phyloP scores from a whole-genome alignment of 73 alveolate species.

The Urostyla sp. region DNA sequence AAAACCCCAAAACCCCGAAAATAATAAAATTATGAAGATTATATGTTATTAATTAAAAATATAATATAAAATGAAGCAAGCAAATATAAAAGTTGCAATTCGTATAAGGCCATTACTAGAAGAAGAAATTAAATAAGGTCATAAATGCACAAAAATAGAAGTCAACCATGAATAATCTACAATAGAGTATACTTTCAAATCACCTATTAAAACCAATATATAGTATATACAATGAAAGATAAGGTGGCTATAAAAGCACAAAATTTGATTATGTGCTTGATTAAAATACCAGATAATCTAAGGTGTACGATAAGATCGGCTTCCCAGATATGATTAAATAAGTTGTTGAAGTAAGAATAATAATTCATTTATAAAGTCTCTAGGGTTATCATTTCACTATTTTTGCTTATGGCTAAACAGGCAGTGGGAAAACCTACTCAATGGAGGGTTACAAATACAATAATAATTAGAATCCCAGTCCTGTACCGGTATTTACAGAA shows the following conservation, averaged over 20 bases:
- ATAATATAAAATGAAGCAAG: not conserved
- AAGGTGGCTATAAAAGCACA: constrained; percentile 6
- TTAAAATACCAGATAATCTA: not conserved
- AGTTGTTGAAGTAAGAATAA: constrained; percentile 62
- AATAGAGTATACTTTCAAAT: constrained; percentile 1
- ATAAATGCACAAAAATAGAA: constrained; percentile 22
- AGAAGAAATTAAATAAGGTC: constrained; percentile 48
- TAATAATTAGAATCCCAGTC: constrained; percentile 1
- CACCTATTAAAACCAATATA: not conserved
- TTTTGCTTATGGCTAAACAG: constrained; percentile 64
- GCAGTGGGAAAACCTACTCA: constrained; percentile 53
- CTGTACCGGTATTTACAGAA: constrained; percentile 8
- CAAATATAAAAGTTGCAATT: constrained; percentile 65
- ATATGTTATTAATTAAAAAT: too few relatives aligned
- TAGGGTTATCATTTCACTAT: constrained; percentile 64
- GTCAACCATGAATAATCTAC: not conserved
- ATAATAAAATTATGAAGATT: too few relatives aligned
- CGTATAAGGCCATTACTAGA: constrained; percentile 66
- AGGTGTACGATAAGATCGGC: constrained; percentile 25
- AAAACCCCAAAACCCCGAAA: too few relatives aligned
- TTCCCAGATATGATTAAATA: not conserved
- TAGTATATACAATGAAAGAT: constrained; percentile 41
- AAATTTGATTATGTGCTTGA: constrained; percentile 51
- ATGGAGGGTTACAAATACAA: constrained; percentile 62
- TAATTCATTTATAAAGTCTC: not conserved